phyloP scores from a whole-genome alignment of 2,329 filamentous ascomycete species.

The Huntiella savannae region DNA sequence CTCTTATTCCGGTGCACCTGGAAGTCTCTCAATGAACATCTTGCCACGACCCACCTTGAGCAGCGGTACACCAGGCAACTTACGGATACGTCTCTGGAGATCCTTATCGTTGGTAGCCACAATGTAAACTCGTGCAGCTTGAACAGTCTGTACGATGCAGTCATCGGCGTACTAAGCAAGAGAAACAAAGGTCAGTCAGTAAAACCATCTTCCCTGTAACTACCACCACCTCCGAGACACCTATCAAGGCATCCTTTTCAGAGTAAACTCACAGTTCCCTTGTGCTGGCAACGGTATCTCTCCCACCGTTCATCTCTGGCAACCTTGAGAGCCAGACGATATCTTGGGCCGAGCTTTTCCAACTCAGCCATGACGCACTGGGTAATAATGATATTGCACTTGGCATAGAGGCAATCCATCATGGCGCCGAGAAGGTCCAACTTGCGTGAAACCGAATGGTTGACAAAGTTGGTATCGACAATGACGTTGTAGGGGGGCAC shows the following conservation, averaged over 20 bases:
- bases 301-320: slow-evolving; percentile 82
- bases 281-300: slow-evolving; percentile 73
- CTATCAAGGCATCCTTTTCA: background rate
- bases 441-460: slow-evolving; percentile 79
- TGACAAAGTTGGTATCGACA: slow-evolving; percentile 79
- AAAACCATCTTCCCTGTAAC: background rate
- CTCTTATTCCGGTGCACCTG: slow-evolving; percentile 51
- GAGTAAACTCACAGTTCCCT: slow-evolving; percentile 33
- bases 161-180: slow-evolving; percentile 49
- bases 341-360: slow-evolving; percentile 77
- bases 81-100: slow-evolving; percentile 64
- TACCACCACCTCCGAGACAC: background rate
- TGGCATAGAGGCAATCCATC: slow-evolving; percentile 88
- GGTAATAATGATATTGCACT: slow-evolving; percentile 76
- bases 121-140: slow-evolving; percentile 59
- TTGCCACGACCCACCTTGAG: slow-evolving; percentile 75
- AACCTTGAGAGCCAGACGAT: slow-evolving; percentile 67
- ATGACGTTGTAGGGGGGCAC: slow-evolving; percentile 66
- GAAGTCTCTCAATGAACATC: slow-evolving; percentile 83
- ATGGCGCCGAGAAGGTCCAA: slow-evolving; percentile 71
- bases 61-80: slow-evolving; percentile 47
- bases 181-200: background rate
- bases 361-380: slow-evolving; percentile 60
- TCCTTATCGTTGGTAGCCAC: slow-evolving; percentile 63
- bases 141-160: slow-evolving; percentile 57